Conservation (phyloP, 2,329 filamentous ascomycete genomes). For the Aspergillus sp. region DNA sequence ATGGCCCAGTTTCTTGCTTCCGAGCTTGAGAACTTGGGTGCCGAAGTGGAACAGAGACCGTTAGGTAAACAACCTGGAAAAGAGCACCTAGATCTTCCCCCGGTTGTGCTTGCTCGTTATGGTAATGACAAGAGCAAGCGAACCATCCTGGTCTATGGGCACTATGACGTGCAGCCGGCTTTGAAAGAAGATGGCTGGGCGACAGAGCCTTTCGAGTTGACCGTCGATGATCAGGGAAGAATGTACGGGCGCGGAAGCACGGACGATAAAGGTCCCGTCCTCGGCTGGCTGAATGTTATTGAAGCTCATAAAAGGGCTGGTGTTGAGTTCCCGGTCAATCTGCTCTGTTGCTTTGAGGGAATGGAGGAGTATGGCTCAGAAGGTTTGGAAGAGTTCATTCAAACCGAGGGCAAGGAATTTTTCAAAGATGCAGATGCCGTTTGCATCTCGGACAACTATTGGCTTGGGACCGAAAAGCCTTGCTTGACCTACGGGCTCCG, state of each 20-base stretch:
- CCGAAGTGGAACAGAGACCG: slow-evolving; percentile 79
- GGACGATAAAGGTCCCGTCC: slow-evolving; percentile 95
- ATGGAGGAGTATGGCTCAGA: slow-evolving; percentile 99
- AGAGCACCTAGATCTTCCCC: slow-evolving; percentile 86
- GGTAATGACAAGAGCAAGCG: slow-evolving; percentile 89
- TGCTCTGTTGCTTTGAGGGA: slow-evolving; percentile 99
- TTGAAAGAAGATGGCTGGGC: slow-evolving; percentile 92
- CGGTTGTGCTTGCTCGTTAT: slow-evolving; percentile 88
- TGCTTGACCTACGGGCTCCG: slow-evolving; percentile 96
- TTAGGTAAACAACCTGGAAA: slow-evolving; percentile 91
- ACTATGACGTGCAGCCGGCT: slow-evolving; percentile 98
- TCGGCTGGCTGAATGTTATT: slow-evolving; percentile 97
- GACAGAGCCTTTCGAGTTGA: slow-evolving; percentile 89
- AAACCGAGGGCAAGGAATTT: slow-evolving; percentile 85
- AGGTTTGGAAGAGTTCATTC: slow-evolving; percentile 92
- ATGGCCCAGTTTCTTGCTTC: slow-evolving; percentile 91
- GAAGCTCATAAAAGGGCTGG: slow-evolving; percentile 96
- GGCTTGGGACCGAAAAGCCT: slow-evolving; percentile 97
- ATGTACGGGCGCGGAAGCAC: slow-evolving; percentile 97
- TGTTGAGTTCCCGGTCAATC: slow-evolving; percentile 92
- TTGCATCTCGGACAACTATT: slow-evolving; percentile 99
- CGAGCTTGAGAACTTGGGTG: slow-evolving; percentile 81
- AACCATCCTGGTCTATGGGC: slow-evolving; percentile 94
- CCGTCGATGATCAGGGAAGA: slow-evolving; percentile 82
- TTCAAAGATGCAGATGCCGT: slow-evolving; percentile 96